These are phyloP conservation scores for Aureobasidium sp. DNA, from an alignment of 2,329 filamentous ascomycete genomes.

Conservation along the genomic window DNA sequence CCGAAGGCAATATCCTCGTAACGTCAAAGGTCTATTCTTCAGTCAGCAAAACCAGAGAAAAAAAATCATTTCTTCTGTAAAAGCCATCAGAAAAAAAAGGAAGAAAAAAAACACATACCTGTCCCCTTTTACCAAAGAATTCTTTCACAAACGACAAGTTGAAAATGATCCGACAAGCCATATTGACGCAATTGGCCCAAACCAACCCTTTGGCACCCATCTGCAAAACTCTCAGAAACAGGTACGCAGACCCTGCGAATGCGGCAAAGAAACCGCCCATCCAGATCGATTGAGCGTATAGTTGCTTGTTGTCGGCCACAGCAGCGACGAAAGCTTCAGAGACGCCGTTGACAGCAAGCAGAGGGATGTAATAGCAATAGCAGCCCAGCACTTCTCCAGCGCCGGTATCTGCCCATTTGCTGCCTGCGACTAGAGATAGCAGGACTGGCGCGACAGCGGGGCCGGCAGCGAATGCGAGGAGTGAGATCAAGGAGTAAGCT, in stretches of 20 bases:
- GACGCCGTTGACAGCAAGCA: constrained; percentile 85
- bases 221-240: constrained; percentile 62
- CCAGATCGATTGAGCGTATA: constrained; percentile 71
- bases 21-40: constrained; percentile 23
- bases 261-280: constrained; percentile 75
- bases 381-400: constrained; percentile 66
- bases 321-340: constrained; percentile 89
- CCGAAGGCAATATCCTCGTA: constrained; percentile 27
- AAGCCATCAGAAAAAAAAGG: neutral
- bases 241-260: constrained; percentile 67
- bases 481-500: constrained; percentile 66
- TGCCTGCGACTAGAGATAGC: constrained; percentile 68
- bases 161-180: constrained; percentile 78
- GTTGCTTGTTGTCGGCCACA: constrained; percentile 66
- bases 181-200: constrained; percentile 81
- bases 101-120: constrained; percentile 19
- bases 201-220: constrained; percentile 77
- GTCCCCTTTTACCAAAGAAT: constrained; percentile 51
- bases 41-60: no score
- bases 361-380: constrained; percentile 90
- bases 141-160: constrained; percentile 62
- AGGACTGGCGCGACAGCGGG: constrained; percentile 68
- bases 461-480: constrained; percentile 62
- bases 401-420: constrained; percentile 65
- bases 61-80: no score